phyloP scores from a whole-genome alignment of 768 basidiomycete genomes.

The Lactifluus rugatus region DNA sequence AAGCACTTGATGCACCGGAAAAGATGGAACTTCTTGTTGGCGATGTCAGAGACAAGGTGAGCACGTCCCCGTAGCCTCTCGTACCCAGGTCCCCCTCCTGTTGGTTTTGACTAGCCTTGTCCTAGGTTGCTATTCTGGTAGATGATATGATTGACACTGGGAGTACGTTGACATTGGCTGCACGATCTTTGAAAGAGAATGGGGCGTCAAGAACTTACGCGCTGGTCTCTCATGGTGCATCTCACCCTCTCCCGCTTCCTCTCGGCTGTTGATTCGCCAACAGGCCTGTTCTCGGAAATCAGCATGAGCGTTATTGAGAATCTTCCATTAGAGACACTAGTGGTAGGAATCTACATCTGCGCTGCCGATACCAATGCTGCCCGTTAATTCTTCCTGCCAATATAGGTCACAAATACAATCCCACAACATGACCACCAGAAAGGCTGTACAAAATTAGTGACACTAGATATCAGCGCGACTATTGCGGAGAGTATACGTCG shows the following conservation, averaged over 20 bases:
- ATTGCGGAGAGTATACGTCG: constrained; percentile 94
- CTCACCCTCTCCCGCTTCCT: constrained; percentile 6
- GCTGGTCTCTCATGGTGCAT: constrained; percentile 82
- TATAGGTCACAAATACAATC: constrained; percentile 88
- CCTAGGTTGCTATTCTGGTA: constrained; percentile 82
- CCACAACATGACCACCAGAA: constrained; percentile 66
- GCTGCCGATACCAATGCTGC: background rate
- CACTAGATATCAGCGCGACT: constrained; percentile 84
- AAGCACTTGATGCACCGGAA: constrained; percentile 54
- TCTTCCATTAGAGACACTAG: constrained; percentile 74
- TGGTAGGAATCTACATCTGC: constrained; percentile 43
- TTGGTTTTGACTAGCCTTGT: constrained; percentile 10
- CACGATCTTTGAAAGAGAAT: constrained; percentile 75
- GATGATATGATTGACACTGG: constrained; percentile 99
- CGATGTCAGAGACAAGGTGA: constrained; percentile 81
- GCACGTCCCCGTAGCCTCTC: constrained; percentile 1
- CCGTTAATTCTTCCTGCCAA: background rate
- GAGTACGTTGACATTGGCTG: constrained; percentile 76
- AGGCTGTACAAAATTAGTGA: constrained; percentile 65
- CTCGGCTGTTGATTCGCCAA: background rate
- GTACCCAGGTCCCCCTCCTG: background rate
- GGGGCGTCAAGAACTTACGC: constrained; percentile 84
- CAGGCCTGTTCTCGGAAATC: constrained; percentile 73
- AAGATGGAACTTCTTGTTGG: constrained; percentile 93
- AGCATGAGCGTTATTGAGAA: constrained; percentile 57